Evolutionary conservation across 805 yeast species (phyloP).

Genomic region (Pichia rugopelliculosa): DNA sequence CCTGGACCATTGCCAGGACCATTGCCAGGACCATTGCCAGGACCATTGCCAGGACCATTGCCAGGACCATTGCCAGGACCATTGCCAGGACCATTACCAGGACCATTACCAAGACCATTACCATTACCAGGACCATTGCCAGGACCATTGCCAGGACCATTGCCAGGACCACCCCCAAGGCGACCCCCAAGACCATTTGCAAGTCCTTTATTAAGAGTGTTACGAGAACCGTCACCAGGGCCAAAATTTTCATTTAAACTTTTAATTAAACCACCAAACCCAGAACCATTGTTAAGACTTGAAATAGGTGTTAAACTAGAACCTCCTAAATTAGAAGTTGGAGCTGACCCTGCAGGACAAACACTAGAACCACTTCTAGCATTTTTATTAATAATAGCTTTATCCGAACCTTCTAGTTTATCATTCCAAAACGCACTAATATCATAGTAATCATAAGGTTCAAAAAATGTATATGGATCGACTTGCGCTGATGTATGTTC

Average conservation of each 20-base stretch:
- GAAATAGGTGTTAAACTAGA: too few species aligned
- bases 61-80: constrained; percentile 11
- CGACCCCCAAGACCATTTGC: constrained; percentile 8
- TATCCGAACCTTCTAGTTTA: background rate
- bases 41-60: constrained; percentile 5
- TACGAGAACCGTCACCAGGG: constrained; percentile 4
- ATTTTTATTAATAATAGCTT: background rate
- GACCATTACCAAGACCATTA: constrained; percentile 7
- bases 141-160: background rate
- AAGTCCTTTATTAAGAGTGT: constrained; percentile 7
- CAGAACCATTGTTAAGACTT: background rate
- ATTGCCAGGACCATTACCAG: constrained; percentile 4
- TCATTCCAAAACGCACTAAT: background rate
- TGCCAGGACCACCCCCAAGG: background rate
- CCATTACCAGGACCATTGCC: constrained; percentile 7
- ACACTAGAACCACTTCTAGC: constrained; percentile 5
- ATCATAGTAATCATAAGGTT: constrained; percentile 9
- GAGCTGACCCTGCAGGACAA: too few species aligned
- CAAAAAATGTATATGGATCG: constrained; percentile 15
- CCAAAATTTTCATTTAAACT: too few species aligned
- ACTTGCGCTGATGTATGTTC: background rate
- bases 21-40: constrained; percentile 8
- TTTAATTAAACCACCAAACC: constrained; percentile 7
- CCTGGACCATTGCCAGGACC: constrained; percentile 10
- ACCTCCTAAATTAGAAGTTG: background rate